Conservation (phyloP, 2,329 filamentous ascomycete species). For the Exophiala sp. region DNA sequence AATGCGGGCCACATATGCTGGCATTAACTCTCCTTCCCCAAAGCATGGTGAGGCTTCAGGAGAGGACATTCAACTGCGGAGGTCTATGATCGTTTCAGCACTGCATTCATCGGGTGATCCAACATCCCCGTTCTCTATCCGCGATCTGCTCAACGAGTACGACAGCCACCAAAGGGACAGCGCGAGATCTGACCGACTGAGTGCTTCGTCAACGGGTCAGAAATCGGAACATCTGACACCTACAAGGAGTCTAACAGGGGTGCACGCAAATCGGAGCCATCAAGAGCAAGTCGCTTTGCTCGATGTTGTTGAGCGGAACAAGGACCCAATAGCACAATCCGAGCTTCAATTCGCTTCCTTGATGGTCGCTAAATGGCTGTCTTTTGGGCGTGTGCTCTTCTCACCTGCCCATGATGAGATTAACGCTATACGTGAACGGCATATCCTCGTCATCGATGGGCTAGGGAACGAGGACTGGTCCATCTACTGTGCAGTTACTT, state of each 20-base stretch:
- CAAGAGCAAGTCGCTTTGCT: conserved; percentile 29
- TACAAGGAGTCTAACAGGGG: conserved; percentile 33
- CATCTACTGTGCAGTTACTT: conserved; percentile 47
- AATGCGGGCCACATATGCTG: conserved; percentile 11
- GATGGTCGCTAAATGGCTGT: conserved; percentile 48
- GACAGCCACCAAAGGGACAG: conserved; percentile 33
- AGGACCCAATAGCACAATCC: conserved; percentile 39
- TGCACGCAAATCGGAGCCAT: conserved; percentile 30
- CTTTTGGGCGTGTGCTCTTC: conserved; percentile 47
- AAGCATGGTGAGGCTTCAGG: conserved; percentile 9
- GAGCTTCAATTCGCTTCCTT: conserved; percentile 47
- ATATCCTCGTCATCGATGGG: conserved; percentile 46
- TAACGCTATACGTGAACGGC: conserved; percentile 36
- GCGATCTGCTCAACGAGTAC: conserved; percentile 50
- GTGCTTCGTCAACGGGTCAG: conserved; percentile 24
- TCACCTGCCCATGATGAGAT: conserved; percentile 46
- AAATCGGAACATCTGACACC: conserved; percentile 27
- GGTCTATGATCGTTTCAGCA: conserved; percentile 48
- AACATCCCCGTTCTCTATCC: conserved; percentile 49
- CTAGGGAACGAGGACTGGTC: conserved; percentile 50
- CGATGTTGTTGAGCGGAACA: conserved; percentile 40
- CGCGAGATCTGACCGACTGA: conserved; percentile 24
- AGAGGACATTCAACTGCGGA: conserved; percentile 37
- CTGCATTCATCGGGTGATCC: conserved; percentile 46
- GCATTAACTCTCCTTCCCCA: too few relatives aligned